Percentiles rank a stretch among this genome's conserved stretches.
phyloP scores from a whole-genome alignment of 169 alveolate species.

The Babesia bigemina region DNA sequence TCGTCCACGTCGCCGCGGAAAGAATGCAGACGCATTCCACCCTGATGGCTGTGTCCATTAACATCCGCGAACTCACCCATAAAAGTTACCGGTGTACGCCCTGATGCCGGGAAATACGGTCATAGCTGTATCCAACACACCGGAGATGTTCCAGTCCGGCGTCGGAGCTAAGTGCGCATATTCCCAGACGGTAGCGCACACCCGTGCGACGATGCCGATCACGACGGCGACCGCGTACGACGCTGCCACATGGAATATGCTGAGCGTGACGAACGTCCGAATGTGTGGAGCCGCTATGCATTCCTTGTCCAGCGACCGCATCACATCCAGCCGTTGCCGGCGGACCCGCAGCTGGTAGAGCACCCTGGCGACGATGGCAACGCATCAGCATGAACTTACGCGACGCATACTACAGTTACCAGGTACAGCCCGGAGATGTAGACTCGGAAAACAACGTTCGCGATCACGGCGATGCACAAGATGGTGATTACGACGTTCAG shows the following conservation, averaged over 20 bases:
- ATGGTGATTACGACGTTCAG: background rate
- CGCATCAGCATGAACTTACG: conserved; percentile 1
- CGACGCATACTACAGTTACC: background rate
- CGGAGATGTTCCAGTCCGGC: background rate
- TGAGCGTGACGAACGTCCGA: conserved; percentile 1
- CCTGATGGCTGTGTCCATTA: background rate
- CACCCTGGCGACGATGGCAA: background rate
- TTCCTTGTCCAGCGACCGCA: conserved; percentile 27
- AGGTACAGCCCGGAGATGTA: background rate
- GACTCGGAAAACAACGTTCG: conserved; percentile 15
- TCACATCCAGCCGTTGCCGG: conserved; percentile 17
- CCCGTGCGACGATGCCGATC: background rate
- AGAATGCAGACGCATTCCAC: conserved; percentile 3
- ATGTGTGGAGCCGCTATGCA: conserved; percentile 31
- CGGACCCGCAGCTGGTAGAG: conserved; percentile 25
- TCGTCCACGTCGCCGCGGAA: conserved; percentile 32
- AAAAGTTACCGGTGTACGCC: conserved; percentile 6
- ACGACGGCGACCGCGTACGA: conserved; percentile 3
- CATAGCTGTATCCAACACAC: background rate
- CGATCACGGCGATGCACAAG: background rate
- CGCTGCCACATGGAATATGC: conserved; percentile 13
- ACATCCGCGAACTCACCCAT: conserved; percentile 3
- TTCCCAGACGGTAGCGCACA: background rate
- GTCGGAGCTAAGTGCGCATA: background rate
- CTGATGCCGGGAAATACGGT: conserved; percentile 17